These are phyloP conservation scores for Tetrapyrgos nigripes DNA, from an alignment of 1,284 basidiomycete genomes.

Conservation along the genomic window DNA sequence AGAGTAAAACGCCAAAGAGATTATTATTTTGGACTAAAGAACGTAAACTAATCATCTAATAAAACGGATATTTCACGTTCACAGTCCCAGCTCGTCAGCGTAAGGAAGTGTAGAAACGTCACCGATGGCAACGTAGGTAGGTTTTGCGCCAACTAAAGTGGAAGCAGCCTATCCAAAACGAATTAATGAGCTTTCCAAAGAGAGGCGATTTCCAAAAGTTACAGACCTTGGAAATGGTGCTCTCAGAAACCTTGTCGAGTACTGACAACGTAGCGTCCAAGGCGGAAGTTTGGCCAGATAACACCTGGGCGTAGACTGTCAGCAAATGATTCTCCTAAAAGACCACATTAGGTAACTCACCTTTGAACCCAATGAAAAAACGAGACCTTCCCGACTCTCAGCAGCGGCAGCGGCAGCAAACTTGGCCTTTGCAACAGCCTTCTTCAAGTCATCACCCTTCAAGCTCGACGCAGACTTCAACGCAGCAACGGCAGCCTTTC, in stretches of 20 bases:
- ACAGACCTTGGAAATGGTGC: slow-evolving; percentile 69
- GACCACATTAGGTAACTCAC: slow-evolving; percentile 42
- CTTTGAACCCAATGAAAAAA: slow-evolving; percentile 67
- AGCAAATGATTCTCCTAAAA: slow-evolving; percentile 17
- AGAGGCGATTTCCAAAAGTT: too few species aligned
- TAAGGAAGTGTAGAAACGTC: slow-evolving; percentile 80
- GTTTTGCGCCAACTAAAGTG: slow-evolving; percentile 71
- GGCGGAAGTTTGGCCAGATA: slow-evolving; percentile 59
- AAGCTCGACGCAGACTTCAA: slow-evolving; percentile 63
- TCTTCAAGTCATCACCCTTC: slow-evolving; percentile 77
- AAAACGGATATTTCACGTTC: slow-evolving; percentile 27
- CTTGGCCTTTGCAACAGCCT: slow-evolving; percentile 87
- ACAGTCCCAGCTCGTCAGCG: slow-evolving; percentile 86
- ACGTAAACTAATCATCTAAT: background rate
- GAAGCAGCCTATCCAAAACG: slow-evolving; percentile 51
- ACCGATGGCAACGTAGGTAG: slow-evolving; percentile 88
- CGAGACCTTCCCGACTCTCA: slow-evolving; percentile 77
- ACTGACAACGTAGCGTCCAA: slow-evolving; percentile 60
- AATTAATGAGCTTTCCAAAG: slow-evolving; percentile 8
- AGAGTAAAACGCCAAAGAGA: background rate
- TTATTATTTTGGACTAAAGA: background rate
- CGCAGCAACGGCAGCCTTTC: slow-evolving; percentile 70
- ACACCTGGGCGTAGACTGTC: slow-evolving; percentile 49
- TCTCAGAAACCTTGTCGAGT: slow-evolving; percentile 66
- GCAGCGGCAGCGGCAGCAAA: slow-evolving; percentile 76